These are phyloP conservation scores for Phylloporus sp. DNA, from an alignment of 768 basidiomycete genomes.

Conservation along the genomic window DNA sequence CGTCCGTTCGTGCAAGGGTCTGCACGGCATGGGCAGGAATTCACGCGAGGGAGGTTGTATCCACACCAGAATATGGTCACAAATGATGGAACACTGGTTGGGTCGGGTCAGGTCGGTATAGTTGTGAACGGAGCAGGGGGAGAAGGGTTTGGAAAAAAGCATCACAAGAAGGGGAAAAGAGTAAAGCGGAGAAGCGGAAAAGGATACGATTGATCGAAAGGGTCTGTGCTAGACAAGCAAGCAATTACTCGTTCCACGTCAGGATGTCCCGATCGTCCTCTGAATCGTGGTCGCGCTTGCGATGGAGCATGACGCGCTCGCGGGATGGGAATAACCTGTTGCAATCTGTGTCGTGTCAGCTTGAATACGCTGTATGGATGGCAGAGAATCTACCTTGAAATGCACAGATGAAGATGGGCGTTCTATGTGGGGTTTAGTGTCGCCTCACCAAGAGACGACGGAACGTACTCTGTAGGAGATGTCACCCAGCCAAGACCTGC, in stretches of 20 bases:
- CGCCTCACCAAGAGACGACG: background rate
- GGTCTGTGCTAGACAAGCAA: background rate
- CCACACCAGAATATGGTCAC: slow-evolving; percentile 82
- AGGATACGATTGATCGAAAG: slow-evolving; percentile 66
- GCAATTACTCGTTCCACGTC: slow-evolving; percentile 71
- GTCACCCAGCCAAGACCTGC: slow-evolving; percentile 57
- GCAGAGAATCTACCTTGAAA: slow-evolving; percentile 41
- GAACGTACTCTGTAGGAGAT: slow-evolving; percentile 55
- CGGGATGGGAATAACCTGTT: slow-evolving; percentile 66
- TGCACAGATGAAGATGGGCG: slow-evolving; percentile 77
- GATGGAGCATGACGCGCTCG: slow-evolving; percentile 64
- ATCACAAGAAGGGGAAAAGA: slow-evolving; percentile 76
- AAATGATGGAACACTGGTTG: slow-evolving; percentile 68
- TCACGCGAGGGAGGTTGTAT: slow-evolving; percentile 61
- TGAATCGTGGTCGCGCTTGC: slow-evolving; percentile 65
- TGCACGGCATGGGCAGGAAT: slow-evolving; percentile 50
- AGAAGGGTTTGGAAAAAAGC: slow-evolving; percentile 59
- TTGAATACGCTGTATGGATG: background rate
- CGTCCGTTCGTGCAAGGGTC: slow-evolving; percentile 64
- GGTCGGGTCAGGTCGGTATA: slow-evolving; percentile 37
- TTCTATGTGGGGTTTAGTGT: slow-evolving; percentile 39
- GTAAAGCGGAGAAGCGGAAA: slow-evolving; percentile 89
- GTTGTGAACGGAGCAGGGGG: slow-evolving; percentile 36
- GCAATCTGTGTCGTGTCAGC: slow-evolving; percentile 44
- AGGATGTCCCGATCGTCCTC: slow-evolving; percentile 53